Conservation (phyloP, 345 rosid species). For the Euphorbia tirucalli region DNA sequence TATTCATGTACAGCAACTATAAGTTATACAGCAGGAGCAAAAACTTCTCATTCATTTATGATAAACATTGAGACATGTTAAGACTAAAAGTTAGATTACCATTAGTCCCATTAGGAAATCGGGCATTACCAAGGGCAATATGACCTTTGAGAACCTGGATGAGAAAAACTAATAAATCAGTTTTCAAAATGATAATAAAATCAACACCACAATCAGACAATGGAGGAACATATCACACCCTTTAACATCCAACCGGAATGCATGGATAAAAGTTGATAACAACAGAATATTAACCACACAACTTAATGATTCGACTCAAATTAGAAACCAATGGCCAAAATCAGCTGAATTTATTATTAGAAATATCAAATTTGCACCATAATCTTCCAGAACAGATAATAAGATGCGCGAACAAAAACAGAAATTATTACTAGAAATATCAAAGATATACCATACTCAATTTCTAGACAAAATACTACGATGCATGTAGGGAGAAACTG, state of each 20-base stretch:
- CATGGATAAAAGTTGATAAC: not conserved
- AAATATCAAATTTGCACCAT: not conserved
- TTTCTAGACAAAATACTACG: not conserved
- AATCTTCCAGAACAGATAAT: not conserved
- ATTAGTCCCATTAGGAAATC: conserved; percentile 86
- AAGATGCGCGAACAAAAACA: not conserved
- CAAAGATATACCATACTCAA: not conserved
- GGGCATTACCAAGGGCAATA: conserved; percentile 76
- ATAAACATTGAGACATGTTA: conserved; percentile 2
- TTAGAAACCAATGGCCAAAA: not conserved
- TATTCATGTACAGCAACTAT: not conserved
- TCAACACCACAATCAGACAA: not conserved
- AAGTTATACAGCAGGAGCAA: not conserved
- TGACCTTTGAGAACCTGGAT: conserved; percentile 90
- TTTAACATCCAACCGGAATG: too few relatives aligned
- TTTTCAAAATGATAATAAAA: not conserved
- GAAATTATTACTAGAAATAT: too few relatives aligned
- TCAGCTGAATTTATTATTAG: not conserved
- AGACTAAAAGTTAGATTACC: conserved; percentile 42
- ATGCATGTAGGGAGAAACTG: not conserved
- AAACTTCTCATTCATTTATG: conserved; percentile 5
- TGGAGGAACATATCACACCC: not conserved
- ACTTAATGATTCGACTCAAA: not conserved
- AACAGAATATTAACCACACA: not conserved
- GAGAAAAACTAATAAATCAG: not conserved